Conservation (phyloP, 331 rosid species). For the Quercus tomentella region DNA sequence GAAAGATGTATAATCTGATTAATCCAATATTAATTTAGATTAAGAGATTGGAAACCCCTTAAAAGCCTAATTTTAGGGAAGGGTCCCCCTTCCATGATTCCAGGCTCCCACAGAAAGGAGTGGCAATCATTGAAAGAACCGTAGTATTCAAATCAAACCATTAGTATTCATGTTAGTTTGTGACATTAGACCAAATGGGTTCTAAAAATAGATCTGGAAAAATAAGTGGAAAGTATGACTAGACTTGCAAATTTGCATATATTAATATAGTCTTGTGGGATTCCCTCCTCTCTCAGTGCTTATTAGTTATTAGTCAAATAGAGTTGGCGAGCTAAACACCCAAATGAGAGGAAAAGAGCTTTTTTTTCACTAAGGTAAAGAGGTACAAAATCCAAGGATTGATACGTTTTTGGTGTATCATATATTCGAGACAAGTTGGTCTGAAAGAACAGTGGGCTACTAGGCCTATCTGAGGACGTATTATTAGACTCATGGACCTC, state of each 20-base stretch:
- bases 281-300: neutral
- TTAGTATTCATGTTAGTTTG: constrained; percentile 21
- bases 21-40: constrained; percentile 19
- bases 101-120: constrained; percentile 34
- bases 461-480: constrained; percentile 10
- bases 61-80: constrained; percentile 43
- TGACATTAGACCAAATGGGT: neutral
- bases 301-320: constrained; percentile 38
- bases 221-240: constrained; percentile 19
- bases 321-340: constrained; percentile 42
- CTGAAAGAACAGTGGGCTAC: constrained; percentile 27
- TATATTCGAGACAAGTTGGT: constrained; percentile 35
- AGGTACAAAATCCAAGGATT: constrained; percentile 22
- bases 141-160: constrained; percentile 34
- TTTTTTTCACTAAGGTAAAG: constrained; percentile 26
- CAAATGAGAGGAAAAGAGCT: constrained; percentile 24
- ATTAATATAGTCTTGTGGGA: neutral
- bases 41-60: constrained; percentile 33
- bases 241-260: constrained; percentile 12
- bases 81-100: constrained; percentile 53
- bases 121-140: constrained; percentile 59
- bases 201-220: constrained; percentile 6
- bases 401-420: constrained; percentile 23
- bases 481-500: neutral
- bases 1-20: constrained; percentile 42